phyloP scores from a whole-genome alignment of 352 stramenopile species.

The Thraustochytrium striatum region DNA sequence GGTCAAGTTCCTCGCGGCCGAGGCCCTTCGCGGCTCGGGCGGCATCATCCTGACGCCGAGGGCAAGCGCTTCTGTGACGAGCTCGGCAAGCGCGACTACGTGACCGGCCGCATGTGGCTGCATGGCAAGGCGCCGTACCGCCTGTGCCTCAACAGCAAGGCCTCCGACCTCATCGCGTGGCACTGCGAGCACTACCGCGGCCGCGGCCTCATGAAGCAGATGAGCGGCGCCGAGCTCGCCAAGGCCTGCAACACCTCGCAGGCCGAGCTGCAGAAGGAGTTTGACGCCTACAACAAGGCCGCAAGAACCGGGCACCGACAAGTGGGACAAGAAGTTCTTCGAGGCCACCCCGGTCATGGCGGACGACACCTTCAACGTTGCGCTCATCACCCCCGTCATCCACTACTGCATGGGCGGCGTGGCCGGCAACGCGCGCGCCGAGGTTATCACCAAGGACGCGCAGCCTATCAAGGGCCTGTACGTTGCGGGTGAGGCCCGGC shows the following conservation, averaged over 20 bases:
- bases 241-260: conserved; percentile 10
- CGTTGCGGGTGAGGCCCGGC: conserved; percentile 83
- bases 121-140: conserved; percentile 44
- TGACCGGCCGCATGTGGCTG: conserved; percentile 55
- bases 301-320: conserved; percentile 30
- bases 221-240: conserved; percentile 43
- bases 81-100: conserved; percentile 70
- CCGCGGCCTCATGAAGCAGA: conserved; percentile 49
- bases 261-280: conserved; percentile 22
- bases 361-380: conserved; percentile 34
- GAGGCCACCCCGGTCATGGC: conserved; percentile 30
- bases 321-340: conserved; percentile 50
- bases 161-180: conserved; percentile 44
- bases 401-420: conserved; percentile 50
- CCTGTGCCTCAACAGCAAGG: conserved; percentile 47
- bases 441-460: conserved; percentile 41
- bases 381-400: conserved; percentile 39
- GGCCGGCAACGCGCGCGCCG: background rate
- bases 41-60: conserved; percentile 74
- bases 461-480: conserved; percentile 72
- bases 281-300: conserved; percentile 44
- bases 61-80: conserved; percentile 81
- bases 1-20: conserved; percentile 74
- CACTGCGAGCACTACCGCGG: conserved; percentile 48
- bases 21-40: conserved; percentile 78